Evolutionary conservation across 768 basidiomycete genomes (phyloP), one percentile per base, ranked within the genome.

Genomic region (Pleurotus cornucopiae): DNA sequence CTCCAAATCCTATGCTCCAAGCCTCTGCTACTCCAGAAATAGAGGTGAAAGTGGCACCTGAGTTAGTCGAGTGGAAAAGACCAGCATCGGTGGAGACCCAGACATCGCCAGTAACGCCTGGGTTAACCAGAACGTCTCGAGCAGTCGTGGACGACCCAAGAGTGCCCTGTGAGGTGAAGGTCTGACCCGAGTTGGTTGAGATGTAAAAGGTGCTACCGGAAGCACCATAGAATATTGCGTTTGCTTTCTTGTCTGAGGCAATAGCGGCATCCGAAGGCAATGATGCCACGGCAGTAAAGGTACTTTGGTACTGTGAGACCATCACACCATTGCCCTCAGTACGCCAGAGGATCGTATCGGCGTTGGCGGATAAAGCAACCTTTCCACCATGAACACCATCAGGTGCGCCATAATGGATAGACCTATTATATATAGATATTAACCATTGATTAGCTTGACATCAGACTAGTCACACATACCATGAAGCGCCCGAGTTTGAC

Each of bases 81-180:
- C 74, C 78, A 40, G 67, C 72, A 63, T 83, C 80, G 3, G 83
- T 79, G 1, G 83, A 83, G 2, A 85, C 82, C 83, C 84, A 86
- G 38, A 86, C 71, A 62, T 86, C 84, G 5, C 83, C 84, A 4
- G 79, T 77, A 3, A 78, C 71, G 54, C 66, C 70, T 12, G 79
- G 79, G 64, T 85, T 73, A 30, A 82, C 83, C 23, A 78, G 72
- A 58, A 86, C 72, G 58, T 81, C 81, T 44, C 69, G 70, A 5
- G 81, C 75, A 1, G 74, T 68, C 3, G 74, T 76, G 4, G 82
- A 83, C 5, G 73, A 61, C 38, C 77, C 80, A 1, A 86, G 71
- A 12, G 73, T 65, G 14, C 74, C 74, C 47, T 70, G 70, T 2
- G 62, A 65, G 21, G 69, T 54, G 64, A 85, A 85, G 0, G 82